A percentile compares a stretch with the other conserved stretches of the same genome.
Conservation (phyloP, 192 early-diverging fungal genomes). For the Spizellomyces punctatus region DNA sequence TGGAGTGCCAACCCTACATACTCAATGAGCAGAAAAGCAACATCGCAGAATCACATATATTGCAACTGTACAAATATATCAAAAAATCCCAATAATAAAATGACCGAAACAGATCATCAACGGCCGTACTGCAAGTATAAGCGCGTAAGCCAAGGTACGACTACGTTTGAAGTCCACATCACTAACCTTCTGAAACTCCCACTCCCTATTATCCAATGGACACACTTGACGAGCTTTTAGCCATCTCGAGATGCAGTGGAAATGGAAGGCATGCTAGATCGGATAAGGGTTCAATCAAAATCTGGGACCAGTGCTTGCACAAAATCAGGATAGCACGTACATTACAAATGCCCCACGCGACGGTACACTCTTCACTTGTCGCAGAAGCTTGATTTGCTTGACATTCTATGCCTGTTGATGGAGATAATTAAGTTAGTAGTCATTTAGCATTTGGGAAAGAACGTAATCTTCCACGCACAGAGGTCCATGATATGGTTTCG, state of each 20-base stretch:
- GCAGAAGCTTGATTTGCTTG: slow-evolving; percentile 96
- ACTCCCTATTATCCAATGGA: slow-evolving; percentile 97
- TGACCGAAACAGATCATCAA: background rate
- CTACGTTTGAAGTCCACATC: background rate
- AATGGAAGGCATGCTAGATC: slow-evolving; percentile 93
- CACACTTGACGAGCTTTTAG: slow-evolving; percentile 95
- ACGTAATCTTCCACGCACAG: slow-evolving; percentile 57
- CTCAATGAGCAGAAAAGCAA: no score
- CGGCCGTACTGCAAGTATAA: background rate
- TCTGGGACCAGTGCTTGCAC: background rate
- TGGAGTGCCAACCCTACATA: no score
- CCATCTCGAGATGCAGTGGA: slow-evolving; percentile 98
- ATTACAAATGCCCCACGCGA: slow-evolving; percentile 96
- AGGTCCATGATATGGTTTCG: slow-evolving; percentile 99
- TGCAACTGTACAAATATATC: no score
- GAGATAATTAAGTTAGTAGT: background rate
- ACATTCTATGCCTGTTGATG: slow-evolving; percentile 83
- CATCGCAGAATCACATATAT: no score
- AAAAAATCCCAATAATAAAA: no score
- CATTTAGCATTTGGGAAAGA: background rate
- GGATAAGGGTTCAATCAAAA: background rate
- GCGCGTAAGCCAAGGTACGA: background rate
- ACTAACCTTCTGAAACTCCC: slow-evolving; percentile 92
- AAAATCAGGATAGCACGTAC: slow-evolving; percentile 52
- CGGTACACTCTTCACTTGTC: slow-evolving; percentile 90